These are phyloP conservation scores for Saturnispora silvae DNA, from an alignment of 805 yeast species.

Conservation along the genomic window DNA sequence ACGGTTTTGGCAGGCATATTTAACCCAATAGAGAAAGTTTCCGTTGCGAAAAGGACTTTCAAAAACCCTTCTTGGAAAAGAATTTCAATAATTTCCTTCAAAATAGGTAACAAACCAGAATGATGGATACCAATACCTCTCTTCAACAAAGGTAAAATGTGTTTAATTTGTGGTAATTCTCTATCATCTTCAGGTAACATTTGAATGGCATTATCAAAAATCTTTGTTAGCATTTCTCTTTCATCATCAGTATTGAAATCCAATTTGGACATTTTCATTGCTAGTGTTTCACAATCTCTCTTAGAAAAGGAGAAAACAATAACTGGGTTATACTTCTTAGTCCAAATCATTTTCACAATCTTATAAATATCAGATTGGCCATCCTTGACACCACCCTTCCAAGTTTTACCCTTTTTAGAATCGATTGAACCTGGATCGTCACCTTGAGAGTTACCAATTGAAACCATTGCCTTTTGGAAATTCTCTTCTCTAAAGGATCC, in stretches of 20 bases:
- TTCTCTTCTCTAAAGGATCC: constrained; percentile 94
- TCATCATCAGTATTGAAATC: constrained; percentile 94
- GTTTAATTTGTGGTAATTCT: constrained; percentile 89
- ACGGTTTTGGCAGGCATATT: constrained; percentile 99
- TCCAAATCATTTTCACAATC: constrained; percentile 96
- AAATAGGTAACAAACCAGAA: constrained; percentile 83
- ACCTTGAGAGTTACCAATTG: constrained; percentile 71
- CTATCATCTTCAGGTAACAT: constrained; percentile 83
- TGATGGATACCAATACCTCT: constrained; percentile 98
- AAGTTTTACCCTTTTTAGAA: constrained; percentile 59
- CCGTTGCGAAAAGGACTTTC: constrained; percentile 94
- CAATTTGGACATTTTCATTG: constrained; percentile 88
- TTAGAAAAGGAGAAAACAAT: constrained; percentile 97
- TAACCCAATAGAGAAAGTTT: constrained; percentile 94
- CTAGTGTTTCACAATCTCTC: constrained; percentile 91
- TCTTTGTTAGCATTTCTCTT: constrained; percentile 80
- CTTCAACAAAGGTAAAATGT: constrained; percentile 75
- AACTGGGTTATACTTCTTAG: constrained; percentile 92
- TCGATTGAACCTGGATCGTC: constrained; percentile 66
- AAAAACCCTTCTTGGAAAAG: constrained; percentile 93
- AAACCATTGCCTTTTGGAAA: constrained; percentile 96
- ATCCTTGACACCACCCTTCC: constrained; percentile 69
- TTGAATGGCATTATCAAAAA: constrained; percentile 82
- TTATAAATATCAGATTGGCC: constrained; percentile 79
- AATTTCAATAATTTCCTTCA: constrained; percentile 92